Evolutionary conservation across 1,139 yeast genomes (phyloP), one percentile per base, ranked within the genome.

Genomic region (Pichia sp.): DNA sequence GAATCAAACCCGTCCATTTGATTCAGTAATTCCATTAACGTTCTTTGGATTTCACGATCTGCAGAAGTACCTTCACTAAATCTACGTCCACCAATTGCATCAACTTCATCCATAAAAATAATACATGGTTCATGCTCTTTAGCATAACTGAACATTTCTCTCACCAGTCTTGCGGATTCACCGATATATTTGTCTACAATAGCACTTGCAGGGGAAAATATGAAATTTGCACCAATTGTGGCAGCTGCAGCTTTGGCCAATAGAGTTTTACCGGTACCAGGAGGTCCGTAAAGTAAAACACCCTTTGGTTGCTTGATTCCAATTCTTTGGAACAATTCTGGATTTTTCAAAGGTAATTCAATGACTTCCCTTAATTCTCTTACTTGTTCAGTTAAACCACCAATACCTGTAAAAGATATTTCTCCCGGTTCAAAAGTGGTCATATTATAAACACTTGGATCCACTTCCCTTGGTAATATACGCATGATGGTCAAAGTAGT

Each of bases 1-100:
- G 88, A 85, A 64, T 94, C 98, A 65, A 94, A 94, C 51, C 99
- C 99, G 65, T 94, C 99, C 98, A 94, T 90, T 66, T 92, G 98
- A 62, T 92, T 92, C 58, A 94, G 76, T 61, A 94, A 73, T 68
- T 94, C 99, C 98, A 94, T 92, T 64, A 94, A 73, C 3, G 98
- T 94, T 71, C 99, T 85, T 69, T 94, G 99, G 61, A 94, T 92
- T 67, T 94, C 99, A 66, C 98, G 82, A 69, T 94, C 99, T 3
- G 98, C 98, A 9, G 96, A 85, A 2, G 98, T 92, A 67, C 99
- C 99, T 66, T 94, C 99, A 57, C 94, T 81, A 66, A 94, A 94
- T 66, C 99, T 80, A 57, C 99, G 79, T 44, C 98, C 98, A 62
- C 99, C 99, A 66, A 94, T 94, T 45, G 99, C 98, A 71, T 94